These are phyloP conservation scores for Metschnikowia lachancei DNA, from an alignment of 805 yeast genomes.

Conservation along the genomic window DNA sequence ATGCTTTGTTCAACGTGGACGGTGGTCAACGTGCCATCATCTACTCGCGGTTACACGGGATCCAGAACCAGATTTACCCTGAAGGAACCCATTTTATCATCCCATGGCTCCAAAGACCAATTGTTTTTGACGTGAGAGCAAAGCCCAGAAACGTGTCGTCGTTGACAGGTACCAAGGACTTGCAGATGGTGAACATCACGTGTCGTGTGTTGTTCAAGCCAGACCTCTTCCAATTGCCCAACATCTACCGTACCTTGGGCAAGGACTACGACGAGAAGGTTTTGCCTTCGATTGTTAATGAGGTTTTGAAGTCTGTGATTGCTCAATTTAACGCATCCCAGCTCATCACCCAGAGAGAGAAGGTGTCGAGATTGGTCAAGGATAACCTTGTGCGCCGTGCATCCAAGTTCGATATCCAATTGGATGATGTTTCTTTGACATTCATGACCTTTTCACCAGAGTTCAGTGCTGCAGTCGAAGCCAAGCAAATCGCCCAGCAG, in stretches of 20 bases:
- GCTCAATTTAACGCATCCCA: slow-evolving; percentile 99
- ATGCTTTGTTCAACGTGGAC: slow-evolving; percentile 59
- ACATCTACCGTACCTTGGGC: slow-evolving; percentile 88
- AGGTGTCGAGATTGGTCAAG: slow-evolving; percentile 85
- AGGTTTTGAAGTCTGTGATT: slow-evolving; percentile 92
- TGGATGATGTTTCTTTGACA: slow-evolving; percentile 96
- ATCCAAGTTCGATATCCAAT: slow-evolving; percentile 73
- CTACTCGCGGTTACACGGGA: slow-evolving; percentile 84
- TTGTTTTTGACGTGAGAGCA: slow-evolving; percentile 90
- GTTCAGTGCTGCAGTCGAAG: slow-evolving; percentile 95
- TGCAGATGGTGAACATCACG: slow-evolving; percentile 99
- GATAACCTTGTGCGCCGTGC: slow-evolving; percentile 92
- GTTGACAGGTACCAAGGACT: slow-evolving; percentile 94
- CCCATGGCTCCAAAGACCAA: slow-evolving; percentile 95
- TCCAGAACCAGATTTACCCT: slow-evolving; percentile 73
- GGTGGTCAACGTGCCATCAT: slow-evolving; percentile 99
- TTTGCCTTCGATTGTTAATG: slow-evolving; percentile 96
- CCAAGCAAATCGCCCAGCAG: slow-evolving; percentile 98
- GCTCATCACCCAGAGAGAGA: slow-evolving; percentile 97
- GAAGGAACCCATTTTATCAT: slow-evolving; percentile 94
- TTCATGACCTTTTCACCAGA: slow-evolving; percentile 98
- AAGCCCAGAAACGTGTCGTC: slow-evolving; percentile 91
- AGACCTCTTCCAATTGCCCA: slow-evolving; percentile 70
- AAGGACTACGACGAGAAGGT: slow-evolving; percentile 95
- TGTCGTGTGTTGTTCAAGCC: slow-evolving; percentile 96